A percentile compares a stretch with the other conserved stretches of the same genome.
phyloP scores from a whole-genome alignment of 176 grass and related monocot genomes.

The Zoysia pacifica region DNA sequence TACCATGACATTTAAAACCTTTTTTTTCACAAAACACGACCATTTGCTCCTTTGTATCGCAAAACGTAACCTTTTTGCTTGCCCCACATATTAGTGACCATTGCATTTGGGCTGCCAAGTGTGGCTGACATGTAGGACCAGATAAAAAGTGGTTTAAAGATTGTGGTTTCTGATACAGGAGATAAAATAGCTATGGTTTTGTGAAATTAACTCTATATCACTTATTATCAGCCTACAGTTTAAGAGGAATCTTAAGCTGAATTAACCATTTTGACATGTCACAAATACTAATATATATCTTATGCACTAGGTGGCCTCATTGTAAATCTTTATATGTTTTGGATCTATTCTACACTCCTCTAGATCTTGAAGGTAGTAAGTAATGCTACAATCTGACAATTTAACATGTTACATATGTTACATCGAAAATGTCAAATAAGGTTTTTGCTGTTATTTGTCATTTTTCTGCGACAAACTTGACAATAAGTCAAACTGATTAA shows the following conservation, averaged over 20 bases:
- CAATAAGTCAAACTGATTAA: constrained; percentile 14
- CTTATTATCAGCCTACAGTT: neutral
- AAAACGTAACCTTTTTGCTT: no score
- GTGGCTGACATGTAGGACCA: no score
- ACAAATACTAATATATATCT: constrained; percentile 1
- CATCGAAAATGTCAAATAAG: neutral
- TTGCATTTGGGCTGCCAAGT: no score
- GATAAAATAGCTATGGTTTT: no score
- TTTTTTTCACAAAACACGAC: no score
- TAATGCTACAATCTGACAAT: neutral
- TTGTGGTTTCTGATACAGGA: no score
- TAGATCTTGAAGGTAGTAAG: neutral
- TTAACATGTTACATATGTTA: neutral
- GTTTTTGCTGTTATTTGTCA: neutral
- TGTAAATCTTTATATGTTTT: constrained; percentile 1
- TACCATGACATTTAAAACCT: no score
- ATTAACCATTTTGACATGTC: neutral
- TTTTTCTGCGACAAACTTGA: constrained; percentile 11
- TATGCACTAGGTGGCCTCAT: neutral
- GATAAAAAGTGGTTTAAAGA: no score
- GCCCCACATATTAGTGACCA: no score
- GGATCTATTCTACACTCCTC: constrained; percentile 15
- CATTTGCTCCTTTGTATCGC: no score
- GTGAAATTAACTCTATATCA: no score
- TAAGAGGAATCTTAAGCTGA: neutral